Base-by-base conservation (phyloP, 164 flowering plant species). In the Berberis thunbergii region DNA sequence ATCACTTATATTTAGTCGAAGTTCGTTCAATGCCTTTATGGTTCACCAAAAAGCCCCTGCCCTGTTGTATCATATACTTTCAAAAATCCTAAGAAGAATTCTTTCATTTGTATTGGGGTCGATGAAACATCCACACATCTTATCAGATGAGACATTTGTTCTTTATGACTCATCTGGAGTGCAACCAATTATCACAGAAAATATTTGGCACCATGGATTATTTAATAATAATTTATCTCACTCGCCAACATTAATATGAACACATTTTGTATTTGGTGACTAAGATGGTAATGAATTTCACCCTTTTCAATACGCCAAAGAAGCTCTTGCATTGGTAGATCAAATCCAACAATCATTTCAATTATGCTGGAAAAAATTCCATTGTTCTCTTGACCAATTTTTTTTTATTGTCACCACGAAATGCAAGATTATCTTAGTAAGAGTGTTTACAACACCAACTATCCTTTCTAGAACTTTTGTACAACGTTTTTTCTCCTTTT, bases 101-200 rank as follows among this genome's bases (percentile, higher is more conserved):
- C n/a, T 55, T 55, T 7, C 6, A 12, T 7, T 2, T 12, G 1
- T 38, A 38, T 3, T 39, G 58, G 58, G 38, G 8, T 12, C 7
- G 41, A n/a, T n/a, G 41, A 55, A 2, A 55, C 58, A 55, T 55
- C 58, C 41, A 55, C 38, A 39, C 58, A n/a, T 13, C 40, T 7
- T 55, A 52, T 7, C 38, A n/a, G 40, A n/a, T n/a, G n/a, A 39
- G 40, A 55, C 55, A 55, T 55, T 55, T 55, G 40, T 55, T 55
- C 11, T 50, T 79, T 81, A 45, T 81, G 77, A n/a, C 78, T 72
- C 0, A 69, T 61, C 59, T 38, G 54, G 12, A 49, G 56, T 62
- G 40, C 55, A 49, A 41, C 45, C 55, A 10, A 49, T 7, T 49
- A 50, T 62, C 1, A 50, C 43, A 7, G 54, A 61, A 46, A 61